Evolutionary conservation across 371 early-diverging fungal species (phyloP), one percentile per base, ranked within the genome.

Genomic region (Actinomortierella ambigua): DNA sequence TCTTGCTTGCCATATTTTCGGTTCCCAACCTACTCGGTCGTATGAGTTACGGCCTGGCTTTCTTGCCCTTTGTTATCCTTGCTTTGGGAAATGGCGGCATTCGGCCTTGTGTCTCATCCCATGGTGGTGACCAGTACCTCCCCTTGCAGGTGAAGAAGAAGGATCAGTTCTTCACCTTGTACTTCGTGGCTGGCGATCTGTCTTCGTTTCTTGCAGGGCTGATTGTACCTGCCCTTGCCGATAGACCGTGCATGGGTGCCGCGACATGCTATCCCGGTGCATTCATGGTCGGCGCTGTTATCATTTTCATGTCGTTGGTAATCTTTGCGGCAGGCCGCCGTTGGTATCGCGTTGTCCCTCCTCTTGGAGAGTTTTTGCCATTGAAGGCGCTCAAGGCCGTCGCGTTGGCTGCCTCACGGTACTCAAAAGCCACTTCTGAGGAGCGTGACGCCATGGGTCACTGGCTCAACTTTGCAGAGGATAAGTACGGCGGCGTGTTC

Each of bases 31-130:
- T n/a, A n/a, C n/a, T n/a, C n/a, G n/a, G n/a, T n/a, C n/a, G n/a
- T n/a, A n/a, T n/a, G n/a, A n/a, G n/a, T n/a, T n/a, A n/a, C n/a
- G n/a, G n/a, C n/a, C n/a, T n/a, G n/a, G 50, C 50, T 42, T 24
- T 59, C 13, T 29, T 50, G 18, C 59, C 59, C 50, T 3, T 41
- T 6, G 1, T 46, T 6, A 20, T 57, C 8, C 23, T 47, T 11
- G 28, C 48, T 68, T 60, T 81, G 14, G 83, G 78, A 58, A 78
- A 80, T 4, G 83, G 83, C 73, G 83, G 83, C 67, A 81, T 82
- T 62, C 81, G 81, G 41, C 63, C 81, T 17, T 80, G 81, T 50
- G 84, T 83, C 0, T 79, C 84, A 44, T 78, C 82, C 44, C 75
- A 79, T 39, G 81, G 81, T 29, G 82, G 80, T 54, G 43, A 22